Percentiles rank a stretch among this genome's conserved stretches.
Conservation (phyloP, 257 asterid species). For the Eucommia ulmoides region DNA sequence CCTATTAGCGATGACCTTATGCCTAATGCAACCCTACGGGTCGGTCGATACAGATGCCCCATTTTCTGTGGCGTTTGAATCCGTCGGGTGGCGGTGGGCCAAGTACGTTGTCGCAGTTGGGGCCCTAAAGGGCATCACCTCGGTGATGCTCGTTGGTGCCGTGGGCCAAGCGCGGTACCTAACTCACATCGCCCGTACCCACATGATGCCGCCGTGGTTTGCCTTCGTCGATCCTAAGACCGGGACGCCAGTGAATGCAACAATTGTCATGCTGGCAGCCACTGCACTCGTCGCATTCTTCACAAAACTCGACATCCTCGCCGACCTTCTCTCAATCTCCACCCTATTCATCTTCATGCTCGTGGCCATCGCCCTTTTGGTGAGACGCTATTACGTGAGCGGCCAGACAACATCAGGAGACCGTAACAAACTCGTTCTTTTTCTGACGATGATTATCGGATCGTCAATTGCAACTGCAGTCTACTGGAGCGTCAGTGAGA, state of each 20-base stretch:
- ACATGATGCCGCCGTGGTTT: conserved; percentile 57
- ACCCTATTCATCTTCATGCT: conserved; percentile 46
- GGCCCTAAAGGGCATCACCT: conserved; percentile 49
- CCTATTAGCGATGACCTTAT: conserved; percentile 29
- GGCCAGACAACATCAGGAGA: conserved; percentile 24
- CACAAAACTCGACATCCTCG: conserved; percentile 24
- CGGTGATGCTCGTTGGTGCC: conserved; percentile 35
- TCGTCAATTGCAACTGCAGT: conserved; percentile 32
- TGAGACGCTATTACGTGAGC: conserved; percentile 35
- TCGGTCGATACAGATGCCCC: conserved; percentile 29
- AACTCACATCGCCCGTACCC: conserved; percentile 51
- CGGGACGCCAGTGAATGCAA: conserved; percentile 42
- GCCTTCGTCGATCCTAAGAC: conserved; percentile 32
- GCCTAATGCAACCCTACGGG: conserved; percentile 36
- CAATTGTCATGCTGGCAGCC: conserved; percentile 27
- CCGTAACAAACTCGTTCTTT: conserved; percentile 22
- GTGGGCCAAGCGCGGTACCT: conserved; percentile 56
- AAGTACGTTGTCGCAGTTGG: conserved; percentile 46
- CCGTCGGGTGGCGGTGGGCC: conserved; percentile 51
- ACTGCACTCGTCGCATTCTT: conserved; percentile 40
- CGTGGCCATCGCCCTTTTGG: conserved; percentile 39
- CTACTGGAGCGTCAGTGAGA: conserved; percentile 26
- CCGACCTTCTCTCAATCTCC: conserved; percentile 32
- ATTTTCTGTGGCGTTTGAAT: conserved; percentile 28
- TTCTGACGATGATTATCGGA: conserved; percentile 17